phyloP scores from a whole-genome alignment of 371 early-diverging fungal species.

The Mortierella sp. region DNA sequence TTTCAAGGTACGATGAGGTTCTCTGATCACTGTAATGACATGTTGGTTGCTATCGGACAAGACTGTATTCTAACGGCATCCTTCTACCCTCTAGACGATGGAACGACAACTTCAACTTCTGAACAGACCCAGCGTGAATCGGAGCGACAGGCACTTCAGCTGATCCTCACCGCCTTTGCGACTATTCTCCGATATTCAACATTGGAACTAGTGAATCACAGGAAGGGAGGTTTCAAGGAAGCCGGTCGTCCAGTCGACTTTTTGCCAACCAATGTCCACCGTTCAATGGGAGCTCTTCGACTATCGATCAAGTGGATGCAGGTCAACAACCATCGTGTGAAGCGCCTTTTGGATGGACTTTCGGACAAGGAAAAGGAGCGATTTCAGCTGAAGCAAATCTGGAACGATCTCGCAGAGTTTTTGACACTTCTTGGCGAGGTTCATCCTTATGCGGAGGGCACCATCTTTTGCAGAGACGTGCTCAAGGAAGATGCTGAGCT shows the following conservation, averaged over 20 bases:
- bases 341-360: constrained; percentile 38
- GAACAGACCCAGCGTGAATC: constrained; percentile 27
- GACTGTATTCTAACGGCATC: background rate
- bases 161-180: constrained; percentile 39
- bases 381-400: constrained; percentile 26
- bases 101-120: constrained; percentile 18
- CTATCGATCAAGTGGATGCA: constrained; percentile 52
- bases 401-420: constrained; percentile 27
- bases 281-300: constrained; percentile 44
- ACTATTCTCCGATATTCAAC: constrained; percentile 31
- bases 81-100: constrained; percentile 29
- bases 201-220: constrained; percentile 33
- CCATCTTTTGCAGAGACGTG: constrained; percentile 50
- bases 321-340: constrained; percentile 43
- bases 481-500: constrained; percentile 54
- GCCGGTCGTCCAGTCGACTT: constrained; percentile 37
- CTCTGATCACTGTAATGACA: background rate
- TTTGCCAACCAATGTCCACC: constrained; percentile 48
- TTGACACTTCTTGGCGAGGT: constrained; percentile 27
- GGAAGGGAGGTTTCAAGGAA: constrained; percentile 34
- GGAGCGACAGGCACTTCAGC: constrained; percentile 36
- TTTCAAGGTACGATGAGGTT: constrained; percentile 16
- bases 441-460: constrained; percentile 27
- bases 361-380: constrained; percentile 32
- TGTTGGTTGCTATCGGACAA: background rate